Conservation (phyloP, 352 stramenopile species). For the Pythium monospermum region DNA sequence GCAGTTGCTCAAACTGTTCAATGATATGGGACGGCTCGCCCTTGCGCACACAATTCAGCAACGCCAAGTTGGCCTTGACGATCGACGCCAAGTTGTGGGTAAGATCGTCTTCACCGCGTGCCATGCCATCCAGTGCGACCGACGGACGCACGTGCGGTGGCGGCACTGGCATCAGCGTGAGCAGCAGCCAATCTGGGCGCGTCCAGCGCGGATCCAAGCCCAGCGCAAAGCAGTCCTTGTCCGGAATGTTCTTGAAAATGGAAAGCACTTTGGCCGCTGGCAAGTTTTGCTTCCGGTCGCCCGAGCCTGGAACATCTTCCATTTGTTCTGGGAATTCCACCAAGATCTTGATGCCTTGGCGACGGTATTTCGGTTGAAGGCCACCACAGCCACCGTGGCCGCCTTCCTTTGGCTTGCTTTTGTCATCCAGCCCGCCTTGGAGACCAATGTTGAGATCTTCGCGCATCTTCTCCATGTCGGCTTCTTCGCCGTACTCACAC, state of each 20-base stretch:
- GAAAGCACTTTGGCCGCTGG: constrained; percentile 93
- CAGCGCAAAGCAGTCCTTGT: constrained; percentile 94
- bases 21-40: constrained; percentile 96
- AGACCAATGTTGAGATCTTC: constrained; percentile 84
- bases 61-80: constrained; percentile 96
- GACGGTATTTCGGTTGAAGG: constrained; percentile 94
- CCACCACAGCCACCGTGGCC: constrained; percentile 76
- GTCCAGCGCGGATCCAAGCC: constrained; percentile 94
- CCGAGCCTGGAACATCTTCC: constrained; percentile 90
- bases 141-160: constrained; percentile 97
- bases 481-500: constrained; percentile 80
- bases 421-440: constrained; percentile 76
- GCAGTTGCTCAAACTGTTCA: constrained; percentile 87
- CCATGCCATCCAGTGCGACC: constrained; percentile 92
- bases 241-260: constrained; percentile 97
- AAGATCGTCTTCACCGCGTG: constrained; percentile 96
- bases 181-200: constrained; percentile 98
- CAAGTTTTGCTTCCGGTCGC: constrained; percentile 96
- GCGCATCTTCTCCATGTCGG: constrained; percentile 87
- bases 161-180: constrained; percentile 97
- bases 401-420: constrained; percentile 76
- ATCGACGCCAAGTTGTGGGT: constrained; percentile 98
- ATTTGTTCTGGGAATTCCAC: constrained; percentile 95
- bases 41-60: constrained; percentile 94
- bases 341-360: constrained; percentile 93